Conservation (phyloP, 2,329 filamentous ascomycete genomes). For the Curvularia verruculosa region DNA sequence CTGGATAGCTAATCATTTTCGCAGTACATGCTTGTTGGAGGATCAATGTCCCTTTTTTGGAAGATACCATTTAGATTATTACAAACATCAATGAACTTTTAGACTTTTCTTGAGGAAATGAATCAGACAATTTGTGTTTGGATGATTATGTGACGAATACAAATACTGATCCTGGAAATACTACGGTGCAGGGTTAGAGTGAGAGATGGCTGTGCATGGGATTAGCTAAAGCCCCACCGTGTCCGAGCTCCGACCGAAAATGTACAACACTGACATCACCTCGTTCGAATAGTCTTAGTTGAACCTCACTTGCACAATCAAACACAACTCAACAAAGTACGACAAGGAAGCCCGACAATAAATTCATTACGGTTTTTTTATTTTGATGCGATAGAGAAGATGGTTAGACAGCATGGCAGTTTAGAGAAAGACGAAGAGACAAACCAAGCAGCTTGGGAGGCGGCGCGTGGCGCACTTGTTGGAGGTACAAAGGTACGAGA, state of each 20-base stretch:
- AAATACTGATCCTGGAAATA: not conserved
- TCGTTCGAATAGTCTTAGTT: conserved; percentile 2
- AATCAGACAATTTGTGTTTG: not conserved
- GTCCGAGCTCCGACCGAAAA: conserved; percentile 18
- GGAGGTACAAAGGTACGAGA: conserved; percentile 68
- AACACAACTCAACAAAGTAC: not conserved
- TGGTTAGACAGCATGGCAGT: conserved; percentile 61
- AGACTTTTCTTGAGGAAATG: not conserved
- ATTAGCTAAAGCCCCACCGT: not conserved
- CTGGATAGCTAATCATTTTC: not conserved
- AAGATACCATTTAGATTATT: conserved; percentile 10
- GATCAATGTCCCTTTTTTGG: not conserved
- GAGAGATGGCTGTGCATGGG: not conserved
- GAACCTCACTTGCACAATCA: not conserved
- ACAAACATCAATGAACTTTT: not conserved
- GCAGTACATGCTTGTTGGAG: not conserved
- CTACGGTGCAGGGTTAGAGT: not conserved
- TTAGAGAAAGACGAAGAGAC: conserved; percentile 68
- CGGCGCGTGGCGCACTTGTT: conserved; percentile 67
- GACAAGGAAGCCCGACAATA: not conserved
- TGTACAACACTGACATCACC: conserved; percentile 31
- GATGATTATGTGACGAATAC: not conserved
- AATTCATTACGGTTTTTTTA: not conserved
- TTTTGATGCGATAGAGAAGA: conserved; percentile 6
- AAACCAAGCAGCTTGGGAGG: conserved; percentile 73